A percentile compares a stretch with the other conserved stretches of the same genome.
These are phyloP conservation scores for Aspergillus uvarum DNA, from an alignment of 2,329 filamentous ascomycete species.

Conservation along the genomic window DNA sequence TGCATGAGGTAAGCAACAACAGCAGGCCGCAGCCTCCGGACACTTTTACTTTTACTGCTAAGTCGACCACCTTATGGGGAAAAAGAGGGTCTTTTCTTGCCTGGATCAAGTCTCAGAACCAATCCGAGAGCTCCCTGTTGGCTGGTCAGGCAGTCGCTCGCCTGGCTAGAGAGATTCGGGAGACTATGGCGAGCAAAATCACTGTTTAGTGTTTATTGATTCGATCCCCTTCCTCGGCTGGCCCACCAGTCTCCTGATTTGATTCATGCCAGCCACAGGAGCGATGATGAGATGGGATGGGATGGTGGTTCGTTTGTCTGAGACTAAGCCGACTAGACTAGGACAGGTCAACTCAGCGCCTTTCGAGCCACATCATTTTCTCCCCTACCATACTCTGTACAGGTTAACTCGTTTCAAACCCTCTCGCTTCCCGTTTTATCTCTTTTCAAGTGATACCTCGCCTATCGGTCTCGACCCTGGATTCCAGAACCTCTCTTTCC, in stretches of 20 bases:
- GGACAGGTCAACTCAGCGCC: neutral
- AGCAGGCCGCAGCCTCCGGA: neutral
- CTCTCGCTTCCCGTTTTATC: slow-evolving; percentile 8
- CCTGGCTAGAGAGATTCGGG: slow-evolving; percentile 13
- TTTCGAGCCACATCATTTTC: neutral
- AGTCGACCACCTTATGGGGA: slow-evolving; percentile 1
- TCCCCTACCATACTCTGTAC: neutral
- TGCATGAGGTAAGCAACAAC: neutral
- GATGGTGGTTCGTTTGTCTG: slow-evolving; percentile 1
- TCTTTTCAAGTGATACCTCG: neutral
- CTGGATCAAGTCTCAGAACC: slow-evolving; percentile 11
- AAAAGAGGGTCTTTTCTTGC: neutral
- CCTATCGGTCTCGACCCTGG: neutral
- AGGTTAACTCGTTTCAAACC: slow-evolving; percentile 8
- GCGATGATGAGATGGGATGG: neutral
- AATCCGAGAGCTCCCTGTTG: slow-evolving; percentile 16
- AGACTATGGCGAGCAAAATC: slow-evolving; percentile 16
- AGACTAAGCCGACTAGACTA: neutral
- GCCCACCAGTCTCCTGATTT: slow-evolving; percentile 17
- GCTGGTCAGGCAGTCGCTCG: slow-evolving; percentile 15
- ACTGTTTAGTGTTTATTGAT: slow-evolving; percentile 21
- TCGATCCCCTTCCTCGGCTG: slow-evolving; percentile 10
- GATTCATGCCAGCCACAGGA: slow-evolving; percentile 16
- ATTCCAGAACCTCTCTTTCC: neutral
- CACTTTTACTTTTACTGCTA: neutral